Percentiles rank a stretch among this genome's conserved stretches.
Conservation (phyloP, 805 yeast genomes). For the Hanseniaspora lindneri region DNA sequence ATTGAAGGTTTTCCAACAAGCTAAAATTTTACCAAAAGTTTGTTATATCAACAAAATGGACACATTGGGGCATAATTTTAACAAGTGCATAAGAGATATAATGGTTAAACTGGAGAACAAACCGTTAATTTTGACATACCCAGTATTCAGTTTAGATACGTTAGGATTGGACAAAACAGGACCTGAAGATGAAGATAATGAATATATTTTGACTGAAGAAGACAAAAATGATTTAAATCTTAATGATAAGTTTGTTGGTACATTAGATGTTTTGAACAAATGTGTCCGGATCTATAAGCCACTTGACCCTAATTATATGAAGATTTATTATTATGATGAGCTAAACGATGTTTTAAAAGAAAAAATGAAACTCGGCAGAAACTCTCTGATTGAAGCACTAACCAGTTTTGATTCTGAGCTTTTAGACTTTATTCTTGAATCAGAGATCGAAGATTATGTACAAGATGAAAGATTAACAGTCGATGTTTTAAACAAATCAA, state of each 20-base stretch:
- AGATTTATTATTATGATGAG: constrained; percentile 42
- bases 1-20: constrained; percentile 91
- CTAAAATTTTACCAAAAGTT: constrained; percentile 61
- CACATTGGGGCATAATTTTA: constrained; percentile 87
- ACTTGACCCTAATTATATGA: constrained; percentile 22
- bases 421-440: constrained; percentile 64
- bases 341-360: constrained; percentile 35
- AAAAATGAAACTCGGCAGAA: constrained; percentile 48
- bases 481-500: constrained; percentile 41
- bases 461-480: constrained; percentile 37
- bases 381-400: constrained; percentile 68
- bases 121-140: constrained; percentile 64
- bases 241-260: constrained; percentile 37
- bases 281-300: constrained; percentile 40
- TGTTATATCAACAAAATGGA: constrained; percentile 92
- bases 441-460: constrained; percentile 53
- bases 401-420: constrained; percentile 72
- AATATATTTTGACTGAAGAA: constrained; percentile 2
- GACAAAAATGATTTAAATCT: not conserved
- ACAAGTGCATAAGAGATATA: constrained; percentile 77
- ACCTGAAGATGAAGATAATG: constrained; percentile 21
- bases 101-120: constrained; percentile 62
- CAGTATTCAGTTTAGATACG: constrained; percentile 45
- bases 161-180: constrained; percentile 20
- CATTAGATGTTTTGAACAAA: constrained; percentile 45